Evolutionary conservation across 495 filamentous ascomycete species (phyloP).

Genomic region (Eremomyces bilateralis): DNA sequence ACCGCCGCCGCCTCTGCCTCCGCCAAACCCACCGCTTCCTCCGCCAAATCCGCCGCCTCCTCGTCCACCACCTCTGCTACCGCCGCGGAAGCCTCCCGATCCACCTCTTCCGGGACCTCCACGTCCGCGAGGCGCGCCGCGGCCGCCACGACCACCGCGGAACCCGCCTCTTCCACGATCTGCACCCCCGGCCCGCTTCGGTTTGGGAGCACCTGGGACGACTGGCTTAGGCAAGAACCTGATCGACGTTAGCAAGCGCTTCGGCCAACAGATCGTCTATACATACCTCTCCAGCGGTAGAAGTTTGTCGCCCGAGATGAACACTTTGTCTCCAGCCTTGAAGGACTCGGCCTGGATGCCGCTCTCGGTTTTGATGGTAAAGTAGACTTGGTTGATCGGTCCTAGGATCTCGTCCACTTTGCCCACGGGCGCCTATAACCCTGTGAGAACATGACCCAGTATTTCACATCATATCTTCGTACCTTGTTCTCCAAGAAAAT

Average conservation of each 20-base stretch:
- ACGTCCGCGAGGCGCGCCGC: no score
- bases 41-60: conserved; percentile 8
- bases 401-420: conserved; percentile 92
- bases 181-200: conserved; percentile 36
- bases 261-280: not conserved
- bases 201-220: conserved; percentile 29
- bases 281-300: conserved; percentile 66
- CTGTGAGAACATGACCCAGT: conserved; percentile 1
- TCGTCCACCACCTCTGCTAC: conserved; percentile 6
- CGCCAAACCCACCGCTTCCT: conserved; percentile 4
- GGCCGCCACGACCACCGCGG: conserved; percentile 19
- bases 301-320: conserved; percentile 82
- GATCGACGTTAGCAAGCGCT: not conserved
- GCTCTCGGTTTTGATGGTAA: conserved; percentile 91
- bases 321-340: conserved; percentile 92
- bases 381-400: conserved; percentile 89
- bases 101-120: conserved; percentile 4
- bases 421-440: conserved; percentile 60
- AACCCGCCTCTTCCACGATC: conserved; percentile 19
- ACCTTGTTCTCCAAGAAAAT: conserved; percentile 98
- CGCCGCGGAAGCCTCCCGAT: conserved; percentile 3
- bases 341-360: conserved; percentile 88
- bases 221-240: conserved; percentile 85
- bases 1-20: conserved; percentile 1
- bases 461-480: not conserved